phyloP scores from a whole-genome alignment of 1,139 yeast genomes.

The Yamadazyma jaroonii region DNA sequence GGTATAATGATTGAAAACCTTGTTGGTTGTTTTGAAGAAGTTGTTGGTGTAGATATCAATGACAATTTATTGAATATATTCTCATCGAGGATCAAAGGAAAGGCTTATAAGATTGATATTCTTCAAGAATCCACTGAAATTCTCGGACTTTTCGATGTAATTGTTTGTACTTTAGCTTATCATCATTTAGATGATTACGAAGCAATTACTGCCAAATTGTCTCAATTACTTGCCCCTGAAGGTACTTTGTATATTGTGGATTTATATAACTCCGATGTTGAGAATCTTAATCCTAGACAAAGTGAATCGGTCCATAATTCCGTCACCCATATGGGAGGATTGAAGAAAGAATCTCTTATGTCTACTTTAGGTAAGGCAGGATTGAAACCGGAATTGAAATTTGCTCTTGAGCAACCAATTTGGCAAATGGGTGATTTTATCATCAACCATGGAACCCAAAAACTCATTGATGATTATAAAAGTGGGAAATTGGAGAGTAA shows the following conservation, averaged over 20 bases:
- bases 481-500: constrained; percentile 16
- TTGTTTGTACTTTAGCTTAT: constrained; percentile 36
- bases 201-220: constrained; percentile 29
- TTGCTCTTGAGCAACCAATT: constrained; percentile 21
- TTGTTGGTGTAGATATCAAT: constrained; percentile 40
- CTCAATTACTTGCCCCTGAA: constrained; percentile 28
- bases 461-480: constrained; percentile 14
- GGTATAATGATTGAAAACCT: constrained; percentile 33
- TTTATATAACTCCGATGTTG: constrained; percentile 19
- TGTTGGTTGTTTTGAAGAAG: constrained; percentile 24
- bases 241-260: constrained; percentile 38
- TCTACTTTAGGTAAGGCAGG: constrained; percentile 23
- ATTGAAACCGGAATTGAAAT: constrained; percentile 19
- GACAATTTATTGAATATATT: constrained; percentile 24
- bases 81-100: constrained; percentile 13
- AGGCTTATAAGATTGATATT: constrained; percentile 21
- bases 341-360: constrained; percentile 22
- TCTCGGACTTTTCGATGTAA: constrained; percentile 24
- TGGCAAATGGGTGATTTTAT: constrained; percentile 27
- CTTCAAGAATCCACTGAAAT: constrained; percentile 20
- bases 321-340: constrained; percentile 37
- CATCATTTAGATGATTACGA: constrained; percentile 38
- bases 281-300: constrained; percentile 2
- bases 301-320: constrained; percentile 11
- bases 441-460: constrained; percentile 21